Conservation (phyloP, 2,329 filamentous ascomycete genomes). For the Gaeumannomyces sp. region DNA sequence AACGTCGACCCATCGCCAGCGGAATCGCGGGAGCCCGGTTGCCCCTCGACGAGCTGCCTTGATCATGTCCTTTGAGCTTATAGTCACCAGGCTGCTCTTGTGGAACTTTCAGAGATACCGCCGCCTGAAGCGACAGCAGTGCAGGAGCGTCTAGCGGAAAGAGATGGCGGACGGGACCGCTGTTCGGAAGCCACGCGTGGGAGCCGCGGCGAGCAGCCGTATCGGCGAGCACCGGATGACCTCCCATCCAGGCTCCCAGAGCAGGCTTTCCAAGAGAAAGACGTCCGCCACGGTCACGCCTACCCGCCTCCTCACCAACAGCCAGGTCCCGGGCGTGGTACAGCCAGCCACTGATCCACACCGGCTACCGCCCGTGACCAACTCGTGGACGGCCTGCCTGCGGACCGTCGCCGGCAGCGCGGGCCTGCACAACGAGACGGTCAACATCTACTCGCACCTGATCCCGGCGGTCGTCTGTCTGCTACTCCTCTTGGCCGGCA, state of each 20-base stretch:
- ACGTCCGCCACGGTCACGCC: background rate
- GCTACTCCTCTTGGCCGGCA: conserved; percentile 16
- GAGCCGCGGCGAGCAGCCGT: background rate
- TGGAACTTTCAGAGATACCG: background rate
- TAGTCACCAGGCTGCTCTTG: background rate
- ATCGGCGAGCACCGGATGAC: too few species aligned
- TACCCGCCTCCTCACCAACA: conserved; percentile 15
- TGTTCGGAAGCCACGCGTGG: background rate
- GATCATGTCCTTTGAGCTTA: background rate
- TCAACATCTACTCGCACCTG: conserved; percentile 31
- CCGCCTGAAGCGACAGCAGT: background rate
- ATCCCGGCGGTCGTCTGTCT: conserved; percentile 31
- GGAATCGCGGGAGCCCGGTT: background rate
- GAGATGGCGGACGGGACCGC: background rate
- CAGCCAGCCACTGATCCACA: conserved; percentile 33
- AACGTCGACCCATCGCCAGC: background rate
- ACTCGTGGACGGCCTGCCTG: conserved; percentile 30
- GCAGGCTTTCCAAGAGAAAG: background rate
- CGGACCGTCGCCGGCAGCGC: conserved; percentile 20
- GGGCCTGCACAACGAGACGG: conserved; percentile 24
- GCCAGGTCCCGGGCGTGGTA: conserved; percentile 36
- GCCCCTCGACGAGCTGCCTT: background rate
- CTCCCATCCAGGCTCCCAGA: too few species aligned
- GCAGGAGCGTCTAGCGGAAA: background rate
- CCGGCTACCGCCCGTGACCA: conserved; percentile 35